These are phyloP conservation scores for Geosmithia putterillii DNA, from an alignment of 2,329 filamentous ascomycete species.

Conservation along the genomic window DNA sequence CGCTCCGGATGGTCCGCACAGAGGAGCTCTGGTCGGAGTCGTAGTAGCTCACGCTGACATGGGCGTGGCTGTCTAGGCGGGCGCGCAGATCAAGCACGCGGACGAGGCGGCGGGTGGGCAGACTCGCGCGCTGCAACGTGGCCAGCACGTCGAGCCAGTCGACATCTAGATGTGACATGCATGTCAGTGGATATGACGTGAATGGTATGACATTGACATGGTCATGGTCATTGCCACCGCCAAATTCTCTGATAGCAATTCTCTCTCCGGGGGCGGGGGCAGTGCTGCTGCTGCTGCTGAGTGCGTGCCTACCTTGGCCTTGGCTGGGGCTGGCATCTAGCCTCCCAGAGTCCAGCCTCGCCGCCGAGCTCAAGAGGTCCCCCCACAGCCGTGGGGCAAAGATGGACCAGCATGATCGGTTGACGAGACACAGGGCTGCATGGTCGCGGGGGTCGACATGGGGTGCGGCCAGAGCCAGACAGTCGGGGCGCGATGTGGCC, in stretches of 20 bases:
- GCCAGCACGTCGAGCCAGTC: slow-evolving; percentile 27
- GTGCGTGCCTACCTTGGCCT: too few species aligned
- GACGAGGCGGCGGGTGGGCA: slow-evolving; percentile 28
- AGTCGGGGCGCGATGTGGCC: slow-evolving; percentile 32
- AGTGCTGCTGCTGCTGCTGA: too few species aligned
- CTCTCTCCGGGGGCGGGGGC: too few species aligned
- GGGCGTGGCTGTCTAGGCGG: too few species aligned
- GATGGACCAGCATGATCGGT: slow-evolving; percentile 28
- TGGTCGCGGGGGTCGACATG: slow-evolving; percentile 29
- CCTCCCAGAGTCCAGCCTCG: too few species aligned
- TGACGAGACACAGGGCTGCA: slow-evolving; percentile 34
- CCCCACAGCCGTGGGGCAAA: slow-evolving; percentile 42
- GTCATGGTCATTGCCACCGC: too few species aligned
- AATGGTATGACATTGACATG: too few species aligned
- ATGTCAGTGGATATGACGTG: too few species aligned
- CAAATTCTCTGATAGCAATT: too few species aligned
- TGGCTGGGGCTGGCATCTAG: too few species aligned
- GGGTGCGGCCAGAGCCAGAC: slow-evolving; percentile 34
- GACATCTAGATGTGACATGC: too few species aligned
- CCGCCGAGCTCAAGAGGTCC: slow-evolving; percentile 29
- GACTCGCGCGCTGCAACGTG: slow-evolving; percentile 20
- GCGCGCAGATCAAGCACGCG: slow-evolving; percentile 33
- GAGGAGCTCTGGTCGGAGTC: slow-evolving; percentile 23
- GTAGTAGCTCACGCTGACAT: slow-evolving; percentile 26
- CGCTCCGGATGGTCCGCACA: slow-evolving; percentile 17